These are phyloP conservation scores for Geosiphon pyriformis DNA, from an alignment of 192 early-diverging fungal genomes.

Conservation along the genomic window DNA sequence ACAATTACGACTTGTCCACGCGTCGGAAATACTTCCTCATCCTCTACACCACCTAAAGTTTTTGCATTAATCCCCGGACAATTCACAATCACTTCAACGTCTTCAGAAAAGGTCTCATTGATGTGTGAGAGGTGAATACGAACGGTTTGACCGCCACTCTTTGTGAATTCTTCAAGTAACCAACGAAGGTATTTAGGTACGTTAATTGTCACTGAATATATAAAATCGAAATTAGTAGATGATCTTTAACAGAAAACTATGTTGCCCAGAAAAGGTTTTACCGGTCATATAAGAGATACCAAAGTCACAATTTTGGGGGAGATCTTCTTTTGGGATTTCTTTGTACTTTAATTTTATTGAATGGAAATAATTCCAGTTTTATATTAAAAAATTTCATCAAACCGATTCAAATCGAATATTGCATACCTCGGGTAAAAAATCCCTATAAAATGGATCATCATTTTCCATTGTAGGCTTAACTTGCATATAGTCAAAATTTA, in stretches of 20 bases:
- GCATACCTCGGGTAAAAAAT: conserved; percentile 39
- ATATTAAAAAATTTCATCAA: background rate
- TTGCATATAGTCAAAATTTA: conserved; percentile 32
- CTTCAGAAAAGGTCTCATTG: conserved; percentile 35
- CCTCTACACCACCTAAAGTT: conserved; percentile 65
- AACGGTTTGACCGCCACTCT: conserved; percentile 48
- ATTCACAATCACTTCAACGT: conserved; percentile 65
- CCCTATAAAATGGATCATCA: conserved; percentile 41
- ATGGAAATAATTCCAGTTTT: too few relatives aligned
- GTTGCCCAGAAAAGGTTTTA: conserved; percentile 1
- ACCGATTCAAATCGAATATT: background rate
- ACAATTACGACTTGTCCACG: conserved; percentile 75
- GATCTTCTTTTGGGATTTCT: conserved; percentile 23
- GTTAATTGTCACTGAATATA: conserved; percentile 52
- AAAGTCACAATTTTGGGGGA: conserved; percentile 1
- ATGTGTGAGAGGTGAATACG: conserved; percentile 36
- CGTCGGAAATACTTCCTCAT: conserved; percentile 56
- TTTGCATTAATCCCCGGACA: conserved; percentile 71
- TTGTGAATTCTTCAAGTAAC: conserved; percentile 49
- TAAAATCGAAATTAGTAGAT: conserved; percentile 1
- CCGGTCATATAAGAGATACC: conserved; percentile 37
- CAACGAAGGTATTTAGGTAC: conserved; percentile 60
- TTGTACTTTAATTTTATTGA: conserved; percentile 8
- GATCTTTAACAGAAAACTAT: background rate
- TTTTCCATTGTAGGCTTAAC: conserved; percentile 5